phyloP scores from a whole-genome alignment of 1,139 yeast species.

The Magnusiomyces ingens region DNA sequence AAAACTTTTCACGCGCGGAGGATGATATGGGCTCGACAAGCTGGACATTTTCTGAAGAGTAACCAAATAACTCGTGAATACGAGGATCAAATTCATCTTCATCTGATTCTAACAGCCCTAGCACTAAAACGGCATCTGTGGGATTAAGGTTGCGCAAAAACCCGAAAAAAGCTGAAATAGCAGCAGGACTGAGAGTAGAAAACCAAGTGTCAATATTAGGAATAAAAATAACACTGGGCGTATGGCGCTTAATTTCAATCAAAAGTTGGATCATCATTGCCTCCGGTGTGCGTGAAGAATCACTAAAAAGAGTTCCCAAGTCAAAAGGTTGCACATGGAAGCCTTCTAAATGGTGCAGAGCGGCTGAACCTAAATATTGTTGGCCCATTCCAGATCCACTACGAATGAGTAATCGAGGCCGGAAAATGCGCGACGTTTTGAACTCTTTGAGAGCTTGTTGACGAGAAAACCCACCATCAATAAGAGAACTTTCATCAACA shows the following conservation, averaged over 20 bases:
- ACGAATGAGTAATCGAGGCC: conserved; percentile 70
- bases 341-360: conserved; percentile 78
- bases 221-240: conserved; percentile 77
- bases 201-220: conserved; percentile 83
- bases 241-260: conserved; percentile 83
- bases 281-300: conserved; percentile 77
- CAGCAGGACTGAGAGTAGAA: conserved; percentile 57
- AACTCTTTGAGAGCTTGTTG: conserved; percentile 53
- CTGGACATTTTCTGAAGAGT: conserved; percentile 43
- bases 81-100: conserved; percentile 33
- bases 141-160: conserved; percentile 63
- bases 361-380: conserved; percentile 76
- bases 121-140: conserved; percentile 65
- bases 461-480: conserved; percentile 61
- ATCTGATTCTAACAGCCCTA: conserved; percentile 53
- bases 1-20: conserved; percentile 48
- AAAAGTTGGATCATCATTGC: conserved; percentile 78
- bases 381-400: conserved; percentile 88
- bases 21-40: conserved; percentile 41
- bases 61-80: conserved; percentile 47
- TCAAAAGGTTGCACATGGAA: conserved; percentile 85
- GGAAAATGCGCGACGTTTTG: conserved; percentile 60
- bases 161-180: conserved; percentile 65
- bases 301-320: conserved; percentile 70
- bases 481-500: conserved; percentile 44